Conservation (phyloP, 1,284 basidiomycete species). For the Jaminaea rosea region DNA sequence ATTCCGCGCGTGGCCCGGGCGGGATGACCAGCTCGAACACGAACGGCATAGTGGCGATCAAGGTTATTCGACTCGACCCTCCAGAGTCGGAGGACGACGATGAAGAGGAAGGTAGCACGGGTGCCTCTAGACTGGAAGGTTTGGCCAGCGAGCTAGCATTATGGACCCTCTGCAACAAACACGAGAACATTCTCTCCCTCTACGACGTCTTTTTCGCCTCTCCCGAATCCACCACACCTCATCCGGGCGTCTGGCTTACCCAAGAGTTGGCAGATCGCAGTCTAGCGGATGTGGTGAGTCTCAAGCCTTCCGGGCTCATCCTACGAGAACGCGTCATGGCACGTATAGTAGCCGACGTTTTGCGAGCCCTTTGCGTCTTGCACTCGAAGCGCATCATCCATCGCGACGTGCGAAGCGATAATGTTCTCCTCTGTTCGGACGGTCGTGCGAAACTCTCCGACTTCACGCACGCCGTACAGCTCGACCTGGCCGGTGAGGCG, state of each 20-base stretch:
- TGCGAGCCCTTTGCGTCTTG: constrained; percentile 23
- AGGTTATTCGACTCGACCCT: constrained; percentile 22
- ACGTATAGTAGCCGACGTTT: constrained; percentile 22
- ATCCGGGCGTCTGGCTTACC: constrained; percentile 23
- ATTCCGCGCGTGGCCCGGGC: background rate
- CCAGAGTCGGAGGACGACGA: too few relatives aligned
- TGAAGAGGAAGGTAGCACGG: constrained; percentile 9
- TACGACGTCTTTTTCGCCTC: constrained; percentile 18
- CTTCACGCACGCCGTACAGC: constrained; percentile 30
- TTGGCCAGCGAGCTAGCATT: constrained; percentile 24
- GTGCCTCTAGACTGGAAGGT: constrained; percentile 13
- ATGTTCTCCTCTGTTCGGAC: constrained; percentile 23
- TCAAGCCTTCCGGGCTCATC: constrained; percentile 15
- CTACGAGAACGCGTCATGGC: constrained; percentile 25
- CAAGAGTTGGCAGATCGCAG: constrained; percentile 32
- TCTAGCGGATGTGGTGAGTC: constrained; percentile 27
- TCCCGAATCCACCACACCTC: constrained; percentile 5
- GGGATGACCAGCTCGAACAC: background rate
- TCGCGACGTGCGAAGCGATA: constrained; percentile 33
- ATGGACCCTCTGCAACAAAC: constrained; percentile 22
- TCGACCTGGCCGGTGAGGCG: constrained; percentile 2
- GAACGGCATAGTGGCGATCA: constrained; percentile 21
- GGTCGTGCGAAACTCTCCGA: constrained; percentile 32
- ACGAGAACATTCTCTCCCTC: constrained; percentile 24
- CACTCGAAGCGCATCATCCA: constrained; percentile 23